A percentile compares a stretch with the other conserved stretches of the same genome.
These are phyloP conservation scores for Talaromyces proteolyticus DNA, from an alignment of 495 filamentous ascomycete genomes.

Conservation along the genomic window DNA sequence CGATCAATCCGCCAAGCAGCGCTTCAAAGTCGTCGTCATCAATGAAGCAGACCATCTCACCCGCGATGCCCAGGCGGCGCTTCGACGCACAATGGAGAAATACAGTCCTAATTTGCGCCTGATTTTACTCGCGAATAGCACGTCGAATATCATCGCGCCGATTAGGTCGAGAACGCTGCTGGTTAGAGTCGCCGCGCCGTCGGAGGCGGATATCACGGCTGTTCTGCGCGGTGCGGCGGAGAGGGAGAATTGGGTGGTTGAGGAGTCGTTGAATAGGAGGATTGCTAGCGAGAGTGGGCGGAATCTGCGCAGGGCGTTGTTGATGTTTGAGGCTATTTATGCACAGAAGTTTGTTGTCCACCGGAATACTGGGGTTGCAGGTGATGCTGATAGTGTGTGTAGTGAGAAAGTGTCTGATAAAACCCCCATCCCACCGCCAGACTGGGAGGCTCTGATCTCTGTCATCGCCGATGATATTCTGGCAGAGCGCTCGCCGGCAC, in stretches of 20 bases:
- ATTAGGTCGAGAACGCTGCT: slow-evolving; percentile 86
- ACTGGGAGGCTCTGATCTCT: slow-evolving; percentile 88
- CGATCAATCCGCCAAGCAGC: slow-evolving; percentile 78
- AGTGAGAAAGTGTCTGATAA: slow-evolving; percentile 88
- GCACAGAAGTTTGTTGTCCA: slow-evolving; percentile 74
- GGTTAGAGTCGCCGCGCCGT: slow-evolving; percentile 87
- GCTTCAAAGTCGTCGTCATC: slow-evolving; percentile 98
- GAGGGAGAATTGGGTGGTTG: slow-evolving; percentile 69
- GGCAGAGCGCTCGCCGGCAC: slow-evolving; percentile 79
- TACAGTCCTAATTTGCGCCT: slow-evolving; percentile 91
- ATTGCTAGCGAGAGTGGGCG: slow-evolving; percentile 90
- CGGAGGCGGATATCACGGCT: slow-evolving; percentile 70
- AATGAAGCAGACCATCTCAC: slow-evolving; percentile 98
- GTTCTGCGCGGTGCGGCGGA: slow-evolving; percentile 70
- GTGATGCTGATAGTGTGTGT: slow-evolving; percentile 11
- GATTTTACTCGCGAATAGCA: slow-evolving; percentile 89
- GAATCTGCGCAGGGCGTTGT: slow-evolving; percentile 80
- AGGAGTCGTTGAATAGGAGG: slow-evolving; percentile 64
- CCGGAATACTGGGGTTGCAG: not conserved
- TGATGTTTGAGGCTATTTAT: slow-evolving; percentile 96
- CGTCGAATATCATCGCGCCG: slow-evolving; percentile 94
- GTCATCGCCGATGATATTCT: slow-evolving; percentile 89
- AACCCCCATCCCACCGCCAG: slow-evolving; percentile 86
- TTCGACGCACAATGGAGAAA: slow-evolving; percentile 98
- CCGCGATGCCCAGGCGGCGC: slow-evolving; percentile 89